phyloP scores from a whole-genome alignment of 1,284 basidiomycete genomes.

The Trametes sp. region DNA sequence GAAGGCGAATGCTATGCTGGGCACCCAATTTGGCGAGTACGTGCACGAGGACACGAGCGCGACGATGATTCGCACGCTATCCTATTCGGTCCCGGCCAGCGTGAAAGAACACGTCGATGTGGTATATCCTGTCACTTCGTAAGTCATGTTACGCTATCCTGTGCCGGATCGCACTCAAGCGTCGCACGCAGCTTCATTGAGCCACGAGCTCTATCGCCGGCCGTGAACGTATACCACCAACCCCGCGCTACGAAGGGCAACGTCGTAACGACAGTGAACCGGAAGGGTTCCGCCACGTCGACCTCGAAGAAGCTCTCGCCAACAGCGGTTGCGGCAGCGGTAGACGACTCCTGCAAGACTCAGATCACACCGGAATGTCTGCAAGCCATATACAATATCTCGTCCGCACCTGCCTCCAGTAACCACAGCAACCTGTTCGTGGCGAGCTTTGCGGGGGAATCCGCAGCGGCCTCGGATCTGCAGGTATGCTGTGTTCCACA shows the following conservation, averaged over 20 bases:
- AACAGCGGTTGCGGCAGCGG: conserved; percentile 34
- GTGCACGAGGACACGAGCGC: conserved; percentile 41
- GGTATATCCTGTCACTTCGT: conserved; percentile 47
- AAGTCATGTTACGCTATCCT: background rate
- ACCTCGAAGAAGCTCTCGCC: conserved; percentile 2
- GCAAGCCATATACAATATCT: conserved; percentile 56
- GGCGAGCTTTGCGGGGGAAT: conserved; percentile 60
- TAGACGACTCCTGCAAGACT: conserved; percentile 45
- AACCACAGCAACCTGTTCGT: conserved; percentile 58
- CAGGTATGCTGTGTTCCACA: conserved; percentile 45
- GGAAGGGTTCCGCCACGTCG: background rate
- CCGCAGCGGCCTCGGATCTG: conserved; percentile 57
- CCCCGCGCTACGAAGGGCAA: background rate
- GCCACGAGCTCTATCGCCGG: conserved; percentile 31
- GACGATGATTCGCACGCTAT: conserved; percentile 43
- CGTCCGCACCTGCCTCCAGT: conserved; percentile 52
- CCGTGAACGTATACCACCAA: background rate
- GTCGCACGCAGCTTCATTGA: conserved; percentile 34
- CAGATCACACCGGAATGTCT: conserved; percentile 62
- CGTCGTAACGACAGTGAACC: background rate
- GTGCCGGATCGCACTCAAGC: background rate
- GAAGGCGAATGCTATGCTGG: conserved; percentile 46
- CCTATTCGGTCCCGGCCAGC: conserved; percentile 47
- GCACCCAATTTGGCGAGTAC: conserved; percentile 46
- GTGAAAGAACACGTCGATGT: conserved; percentile 45